Evolutionary conservation across 2,329 filamentous ascomycete genomes (phyloP).

Genomic region (Fusarium tupiense): DNA sequence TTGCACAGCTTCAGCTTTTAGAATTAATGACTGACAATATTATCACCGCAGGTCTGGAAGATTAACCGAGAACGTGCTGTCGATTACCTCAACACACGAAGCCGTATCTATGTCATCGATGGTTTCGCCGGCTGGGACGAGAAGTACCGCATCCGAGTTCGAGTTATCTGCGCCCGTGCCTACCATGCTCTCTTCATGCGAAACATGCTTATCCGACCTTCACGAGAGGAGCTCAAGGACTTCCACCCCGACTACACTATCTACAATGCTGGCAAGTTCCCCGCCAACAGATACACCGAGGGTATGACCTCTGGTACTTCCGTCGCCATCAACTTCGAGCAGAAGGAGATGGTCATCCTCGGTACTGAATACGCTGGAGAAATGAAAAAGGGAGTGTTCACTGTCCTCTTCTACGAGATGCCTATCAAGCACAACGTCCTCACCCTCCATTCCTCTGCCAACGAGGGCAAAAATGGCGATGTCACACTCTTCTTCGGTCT

Average conservation of each 20-base stretch:
- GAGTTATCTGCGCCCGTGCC: constrained; percentile 97
- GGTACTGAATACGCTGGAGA: constrained; percentile 95
- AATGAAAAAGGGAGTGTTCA: constrained; percentile 95
- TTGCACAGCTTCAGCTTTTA: background rate
- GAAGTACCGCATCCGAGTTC: constrained; percentile 96
- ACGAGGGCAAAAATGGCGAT: constrained; percentile 93
- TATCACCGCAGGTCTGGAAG: constrained; percentile 83
- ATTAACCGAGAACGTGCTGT: constrained; percentile 99
- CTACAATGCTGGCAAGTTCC: constrained; percentile 99
- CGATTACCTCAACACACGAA: constrained; percentile 98
- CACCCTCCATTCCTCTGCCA: constrained; percentile 97
- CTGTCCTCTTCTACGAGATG: constrained; percentile 99
- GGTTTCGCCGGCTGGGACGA: constrained; percentile 98
- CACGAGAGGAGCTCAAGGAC: constrained; percentile 89
- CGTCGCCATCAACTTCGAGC: constrained; percentile 97
- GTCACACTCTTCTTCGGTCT: constrained; percentile 99
- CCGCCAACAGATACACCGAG: constrained; percentile 96
- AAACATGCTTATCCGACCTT: constrained; percentile 99
- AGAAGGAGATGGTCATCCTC: constrained; percentile 99
- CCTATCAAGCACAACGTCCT: constrained; percentile 99
- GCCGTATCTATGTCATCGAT: constrained; percentile 98
- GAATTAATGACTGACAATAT: constrained; percentile 39
- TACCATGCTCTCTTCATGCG: constrained; percentile 99
- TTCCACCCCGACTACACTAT: constrained; percentile 99
- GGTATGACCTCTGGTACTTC: constrained; percentile 99